Percentiles rank a stretch among this genome's conserved stretches.
Conservation (phyloP, 306 rosid genomes). For the Albizia julibrissin region DNA sequence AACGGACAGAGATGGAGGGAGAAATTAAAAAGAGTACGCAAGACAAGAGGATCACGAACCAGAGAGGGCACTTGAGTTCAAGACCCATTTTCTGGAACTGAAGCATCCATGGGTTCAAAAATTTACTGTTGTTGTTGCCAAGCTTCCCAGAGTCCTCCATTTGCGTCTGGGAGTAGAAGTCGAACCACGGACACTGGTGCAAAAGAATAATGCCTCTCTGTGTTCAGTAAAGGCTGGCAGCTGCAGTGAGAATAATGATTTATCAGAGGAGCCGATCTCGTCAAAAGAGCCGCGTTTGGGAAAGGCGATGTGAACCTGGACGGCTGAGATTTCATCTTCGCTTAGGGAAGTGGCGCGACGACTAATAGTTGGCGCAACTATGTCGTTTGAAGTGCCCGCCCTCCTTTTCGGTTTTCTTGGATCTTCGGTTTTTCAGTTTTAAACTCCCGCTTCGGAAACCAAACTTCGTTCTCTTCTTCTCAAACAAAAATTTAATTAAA, state of each 20-base stretch:
- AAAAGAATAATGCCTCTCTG: not conserved
- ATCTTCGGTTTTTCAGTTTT: not conserved
- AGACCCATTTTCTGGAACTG: constrained; percentile 81
- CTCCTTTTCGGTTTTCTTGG: not conserved
- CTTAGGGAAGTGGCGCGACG: constrained; percentile 14
- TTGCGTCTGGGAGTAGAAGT: not conserved
- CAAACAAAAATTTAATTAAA: too few species aligned
- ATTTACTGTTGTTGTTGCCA: not conserved
- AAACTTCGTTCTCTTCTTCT: not conserved
- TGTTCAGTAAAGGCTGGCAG: not conserved
- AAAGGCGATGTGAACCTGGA: constrained; percentile 32
- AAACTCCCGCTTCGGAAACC: not conserved
- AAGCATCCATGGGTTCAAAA: constrained; percentile 68
- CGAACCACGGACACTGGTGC: not conserved
- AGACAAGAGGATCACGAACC: constrained; percentile 40
- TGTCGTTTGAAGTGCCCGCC: constrained; percentile 40
- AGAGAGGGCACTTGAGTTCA: constrained; percentile 92
- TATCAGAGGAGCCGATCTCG: not conserved
- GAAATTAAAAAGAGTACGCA: not conserved
- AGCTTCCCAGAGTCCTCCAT: constrained; percentile 51
- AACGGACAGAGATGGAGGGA: not conserved
- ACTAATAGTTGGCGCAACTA: constrained; percentile 33
- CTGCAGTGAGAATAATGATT: not conserved
- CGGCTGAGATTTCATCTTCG: constrained; percentile 36
- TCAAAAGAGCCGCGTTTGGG: not conserved